Percentiles rank a stretch among this genome's conserved stretches.
These are phyloP conservation scores for Boletus mariae DNA, from an alignment of 1,284 basidiomycete species.

Conservation along the genomic window DNA sequence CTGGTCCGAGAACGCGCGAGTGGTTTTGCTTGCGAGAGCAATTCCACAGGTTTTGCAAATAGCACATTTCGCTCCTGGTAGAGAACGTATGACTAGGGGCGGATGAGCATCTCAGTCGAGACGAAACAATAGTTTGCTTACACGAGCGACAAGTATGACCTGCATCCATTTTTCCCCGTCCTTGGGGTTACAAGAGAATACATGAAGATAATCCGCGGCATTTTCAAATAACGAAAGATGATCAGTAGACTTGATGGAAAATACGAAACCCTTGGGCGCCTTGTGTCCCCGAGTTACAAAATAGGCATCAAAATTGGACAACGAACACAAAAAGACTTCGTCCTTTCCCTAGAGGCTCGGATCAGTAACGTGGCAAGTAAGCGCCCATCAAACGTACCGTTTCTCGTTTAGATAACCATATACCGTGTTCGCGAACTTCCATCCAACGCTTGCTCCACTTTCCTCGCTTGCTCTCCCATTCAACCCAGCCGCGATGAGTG, in stretches of 20 bases:
- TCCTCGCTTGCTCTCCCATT: conserved; percentile 83
- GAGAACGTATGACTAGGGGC: conserved; percentile 67
- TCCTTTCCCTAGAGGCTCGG: conserved; percentile 67
- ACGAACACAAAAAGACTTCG: conserved; percentile 70
- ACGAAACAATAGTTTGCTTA: conserved; percentile 38
- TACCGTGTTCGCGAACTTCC: conserved; percentile 75
- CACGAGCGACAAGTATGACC: conserved; percentile 71
- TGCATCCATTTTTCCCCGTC: conserved; percentile 71
- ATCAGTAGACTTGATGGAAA: conserved; percentile 85
- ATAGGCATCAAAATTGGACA: conserved; percentile 86
- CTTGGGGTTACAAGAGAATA: conserved; percentile 71
- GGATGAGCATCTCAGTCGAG: conserved; percentile 9
- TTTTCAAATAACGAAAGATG: conserved; percentile 82
- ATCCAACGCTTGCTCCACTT: conserved; percentile 92
- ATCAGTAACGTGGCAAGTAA: conserved; percentile 14
- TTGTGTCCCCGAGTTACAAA: conserved; percentile 67
- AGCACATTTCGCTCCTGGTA: conserved; percentile 73
- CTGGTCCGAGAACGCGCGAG: conserved; percentile 31
- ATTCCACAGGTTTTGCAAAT: conserved; percentile 43
- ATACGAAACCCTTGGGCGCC: conserved; percentile 74
- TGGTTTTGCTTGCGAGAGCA: conserved; percentile 28
- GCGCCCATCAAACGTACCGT: conserved; percentile 47
- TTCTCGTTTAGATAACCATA: conserved; percentile 85
- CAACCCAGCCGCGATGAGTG: conserved; percentile 67
- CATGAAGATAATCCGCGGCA: conserved; percentile 78